Conservation (phyloP, 345 rosid species). For the Hirschfeldia incana region DNA sequence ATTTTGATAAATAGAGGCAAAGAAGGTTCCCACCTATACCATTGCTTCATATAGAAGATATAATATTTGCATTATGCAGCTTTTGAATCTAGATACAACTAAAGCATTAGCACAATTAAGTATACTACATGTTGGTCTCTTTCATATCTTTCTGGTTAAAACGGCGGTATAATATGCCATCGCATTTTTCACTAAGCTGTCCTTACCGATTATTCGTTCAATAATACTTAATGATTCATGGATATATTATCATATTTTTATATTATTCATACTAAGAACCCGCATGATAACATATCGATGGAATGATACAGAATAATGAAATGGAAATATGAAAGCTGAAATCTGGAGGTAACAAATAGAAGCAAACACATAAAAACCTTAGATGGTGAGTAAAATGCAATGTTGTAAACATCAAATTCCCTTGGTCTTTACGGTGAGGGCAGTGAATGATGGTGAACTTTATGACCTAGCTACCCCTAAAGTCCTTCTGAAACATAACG, state of each 20-base stretch:
- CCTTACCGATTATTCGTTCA: not conserved
- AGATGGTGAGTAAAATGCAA: not conserved
- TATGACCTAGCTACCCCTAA: slow-evolving; percentile 10
- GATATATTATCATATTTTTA: not conserved
- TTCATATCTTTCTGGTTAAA: not conserved
- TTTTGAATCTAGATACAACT: not conserved
- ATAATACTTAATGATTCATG: not conserved
- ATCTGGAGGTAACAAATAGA: not conserved
- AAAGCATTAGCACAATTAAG: not conserved
- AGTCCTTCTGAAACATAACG: not conserved
- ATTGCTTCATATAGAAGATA: not conserved
- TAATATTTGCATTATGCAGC: not conserved
- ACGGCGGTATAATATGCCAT: not conserved
- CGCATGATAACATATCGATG: slow-evolving; percentile 1
- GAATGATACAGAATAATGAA: slow-evolving; percentile 3
- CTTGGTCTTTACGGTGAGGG: not conserved
- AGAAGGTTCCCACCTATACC: not conserved
- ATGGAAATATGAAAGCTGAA: slow-evolving; percentile 10
- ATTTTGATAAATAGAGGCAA: not conserved
- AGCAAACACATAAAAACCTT: not conserved
- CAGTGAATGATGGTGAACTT: slow-evolving; percentile 11
- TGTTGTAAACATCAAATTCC: not conserved
- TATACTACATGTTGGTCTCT: not conserved
- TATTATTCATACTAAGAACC: not conserved
- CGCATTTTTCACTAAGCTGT: not conserved